These are phyloP conservation scores for Ustilago crameri DNA, from an alignment of 1,284 basidiomycete species.

Conservation along the genomic window DNA sequence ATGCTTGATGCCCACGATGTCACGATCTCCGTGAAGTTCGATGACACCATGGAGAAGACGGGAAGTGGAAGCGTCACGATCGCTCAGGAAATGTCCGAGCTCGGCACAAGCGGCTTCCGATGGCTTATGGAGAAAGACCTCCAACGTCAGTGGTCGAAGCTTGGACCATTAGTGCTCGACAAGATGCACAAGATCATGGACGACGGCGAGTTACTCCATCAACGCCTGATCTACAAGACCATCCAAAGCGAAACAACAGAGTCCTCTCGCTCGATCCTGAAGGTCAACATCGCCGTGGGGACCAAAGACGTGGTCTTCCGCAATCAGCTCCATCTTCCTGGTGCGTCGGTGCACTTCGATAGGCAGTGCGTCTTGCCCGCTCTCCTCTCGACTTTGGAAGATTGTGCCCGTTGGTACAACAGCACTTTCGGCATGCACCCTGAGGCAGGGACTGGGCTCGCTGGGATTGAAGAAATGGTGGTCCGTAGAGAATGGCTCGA, in stretches of 20 bases:
- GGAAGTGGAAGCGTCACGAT: background rate
- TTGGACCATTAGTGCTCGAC: constrained; percentile 10
- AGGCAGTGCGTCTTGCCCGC: constrained; percentile 2
- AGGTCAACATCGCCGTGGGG: background rate
- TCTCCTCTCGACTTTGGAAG: constrained; percentile 17
- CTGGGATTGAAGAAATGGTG: constrained; percentile 2
- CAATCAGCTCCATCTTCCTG: background rate
- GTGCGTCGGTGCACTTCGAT: background rate
- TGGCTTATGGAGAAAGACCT: background rate
- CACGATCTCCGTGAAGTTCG: constrained; percentile 5
- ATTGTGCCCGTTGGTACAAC: constrained; percentile 17
- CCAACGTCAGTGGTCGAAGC: constrained; percentile 9
- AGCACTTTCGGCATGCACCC: background rate
- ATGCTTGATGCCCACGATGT: background rate
- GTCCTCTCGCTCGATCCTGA: constrained; percentile 6
- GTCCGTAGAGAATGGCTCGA: constrained; percentile 8
- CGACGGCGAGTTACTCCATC: constrained; percentile 18
- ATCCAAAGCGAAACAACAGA: constrained; percentile 1
- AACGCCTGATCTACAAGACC: constrained; percentile 20
- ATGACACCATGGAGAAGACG: background rate
- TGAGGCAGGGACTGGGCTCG: constrained; percentile 2
- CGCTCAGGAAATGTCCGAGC: background rate
- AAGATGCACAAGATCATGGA: constrained; percentile 9
- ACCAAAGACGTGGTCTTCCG: constrained; percentile 13
- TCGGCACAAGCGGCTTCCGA: constrained; percentile 2